These are phyloP conservation scores for Fusarium liriodendri DNA, from an alignment of 2,329 filamentous ascomycete genomes.

Conservation along the genomic window DNA sequence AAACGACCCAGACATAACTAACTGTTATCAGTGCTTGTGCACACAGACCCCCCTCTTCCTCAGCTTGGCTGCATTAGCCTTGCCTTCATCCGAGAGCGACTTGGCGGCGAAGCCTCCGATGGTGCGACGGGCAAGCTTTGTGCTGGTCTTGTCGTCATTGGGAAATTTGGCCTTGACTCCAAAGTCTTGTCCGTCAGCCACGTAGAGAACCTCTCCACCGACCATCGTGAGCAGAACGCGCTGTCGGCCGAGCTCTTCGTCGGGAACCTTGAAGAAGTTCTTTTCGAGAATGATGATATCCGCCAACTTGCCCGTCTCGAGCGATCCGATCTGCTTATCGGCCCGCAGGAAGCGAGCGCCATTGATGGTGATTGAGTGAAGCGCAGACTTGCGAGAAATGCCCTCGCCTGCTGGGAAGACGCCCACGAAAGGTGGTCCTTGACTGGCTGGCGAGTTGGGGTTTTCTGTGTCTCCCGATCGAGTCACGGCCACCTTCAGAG, in stretches of 20 bases:
- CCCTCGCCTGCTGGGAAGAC: slow-evolving; percentile 33
- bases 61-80: slow-evolving; percentile 17
- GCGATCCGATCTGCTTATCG: slow-evolving; percentile 40
- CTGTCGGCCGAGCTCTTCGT: slow-evolving; percentile 39
- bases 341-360: slow-evolving; percentile 40
- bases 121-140: slow-evolving; percentile 28
- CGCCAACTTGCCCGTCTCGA: slow-evolving; percentile 42
- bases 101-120: slow-evolving; percentile 33
- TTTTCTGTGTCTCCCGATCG: slow-evolving; percentile 41
- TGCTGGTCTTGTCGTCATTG: slow-evolving; percentile 30
- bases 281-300: slow-evolving; percentile 41
- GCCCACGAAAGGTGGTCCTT: slow-evolving; percentile 32
- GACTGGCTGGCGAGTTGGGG: slow-evolving; percentile 40
- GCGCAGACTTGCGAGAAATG: slow-evolving; percentile 35
- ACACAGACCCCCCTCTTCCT: slow-evolving; percentile 33
- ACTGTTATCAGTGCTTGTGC: slow-evolving; percentile 28
- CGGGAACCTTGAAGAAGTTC: slow-evolving; percentile 42
- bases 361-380: slow-evolving; percentile 40
- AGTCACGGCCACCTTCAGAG: slow-evolving; percentile 42
- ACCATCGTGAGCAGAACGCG: slow-evolving; percentile 42
- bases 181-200: slow-evolving; percentile 38
- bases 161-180: slow-evolving; percentile 41
- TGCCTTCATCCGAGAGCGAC: slow-evolving; percentile 17
- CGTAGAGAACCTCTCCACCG: slow-evolving; percentile 42
- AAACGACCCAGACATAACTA: background rate